Evolutionary conservation across 495 filamentous ascomycete species (phyloP).

Genomic region (Penicillium subrubescens): DNA sequence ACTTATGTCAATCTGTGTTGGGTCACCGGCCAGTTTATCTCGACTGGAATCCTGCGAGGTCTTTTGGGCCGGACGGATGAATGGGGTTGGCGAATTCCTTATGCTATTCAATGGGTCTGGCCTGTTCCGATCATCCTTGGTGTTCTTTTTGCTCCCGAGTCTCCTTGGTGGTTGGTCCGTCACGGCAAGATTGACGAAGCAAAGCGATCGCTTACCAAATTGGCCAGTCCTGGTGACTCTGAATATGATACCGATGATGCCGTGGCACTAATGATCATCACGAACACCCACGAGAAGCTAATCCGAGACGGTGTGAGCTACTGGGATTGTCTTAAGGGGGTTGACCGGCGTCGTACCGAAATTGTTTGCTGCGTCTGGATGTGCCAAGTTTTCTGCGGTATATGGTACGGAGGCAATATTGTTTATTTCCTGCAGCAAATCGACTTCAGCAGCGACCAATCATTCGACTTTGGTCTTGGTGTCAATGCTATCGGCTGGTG

Average conservation of each 20-base stretch:
- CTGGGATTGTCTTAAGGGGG: conserved; percentile 68
- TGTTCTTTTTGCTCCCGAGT: conserved; percentile 67
- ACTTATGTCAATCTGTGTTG: neutral
- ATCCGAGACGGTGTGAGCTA: neutral
- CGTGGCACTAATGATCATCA: conserved; percentile 73
- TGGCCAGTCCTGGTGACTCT: conserved; percentile 54
- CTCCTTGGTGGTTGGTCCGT: conserved; percentile 74
- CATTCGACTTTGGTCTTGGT: conserved; percentile 68
- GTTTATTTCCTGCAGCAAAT: conserved; percentile 75
- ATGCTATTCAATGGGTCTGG: conserved; percentile 76
- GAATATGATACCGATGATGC: conserved; percentile 66
- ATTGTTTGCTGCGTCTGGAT: conserved; percentile 74
- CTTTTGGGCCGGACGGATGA: conserved; percentile 38
- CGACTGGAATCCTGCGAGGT: conserved; percentile 14
- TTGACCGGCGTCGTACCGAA: conserved; percentile 67
- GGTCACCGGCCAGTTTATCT: conserved; percentile 65
- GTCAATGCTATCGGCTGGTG: conserved; percentile 71
- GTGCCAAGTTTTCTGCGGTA: conserved; percentile 74
- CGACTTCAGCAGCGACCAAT: conserved; percentile 53
- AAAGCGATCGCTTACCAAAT: conserved; percentile 49
- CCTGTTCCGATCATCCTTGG: conserved; percentile 65
- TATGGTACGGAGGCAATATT: conserved; percentile 73
- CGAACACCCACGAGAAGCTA: conserved; percentile 61
- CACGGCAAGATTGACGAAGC: conserved; percentile 62
- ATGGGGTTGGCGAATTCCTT: conserved; percentile 64